A percentile compares a stretch with the other conserved stretches of the same genome.
phyloP scores from a whole-genome alignment of 306 rosid species.

The Elaeagnus macrophylla region DNA sequence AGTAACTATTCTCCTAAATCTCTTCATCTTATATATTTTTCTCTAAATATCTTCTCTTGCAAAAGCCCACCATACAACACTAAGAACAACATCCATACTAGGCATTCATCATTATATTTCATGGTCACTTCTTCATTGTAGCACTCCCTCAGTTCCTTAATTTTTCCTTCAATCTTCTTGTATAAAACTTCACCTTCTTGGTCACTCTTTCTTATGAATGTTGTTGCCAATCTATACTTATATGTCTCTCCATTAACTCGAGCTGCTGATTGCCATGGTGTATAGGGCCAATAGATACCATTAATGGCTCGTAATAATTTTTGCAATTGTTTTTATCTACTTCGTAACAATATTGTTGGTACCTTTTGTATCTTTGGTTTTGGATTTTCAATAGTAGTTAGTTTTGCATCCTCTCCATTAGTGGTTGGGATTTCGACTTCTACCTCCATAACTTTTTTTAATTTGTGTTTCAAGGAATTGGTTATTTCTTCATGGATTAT shows the following conservation, averaged over 20 bases:
- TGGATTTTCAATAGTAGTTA: too few species aligned
- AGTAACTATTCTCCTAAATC: too few species aligned
- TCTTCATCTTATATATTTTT: too few species aligned
- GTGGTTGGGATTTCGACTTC: too few species aligned
- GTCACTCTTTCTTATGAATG: background rate
- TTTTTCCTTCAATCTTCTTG: background rate
- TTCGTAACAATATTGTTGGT: background rate
- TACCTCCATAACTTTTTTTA: too few species aligned
- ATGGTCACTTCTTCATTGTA: constrained; percentile 2
- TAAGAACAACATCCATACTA: constrained; percentile 16
- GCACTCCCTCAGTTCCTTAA: background rate
- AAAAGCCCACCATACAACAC: too few species aligned
- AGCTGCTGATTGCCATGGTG: constrained; percentile 5
- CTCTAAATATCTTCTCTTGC: too few species aligned
- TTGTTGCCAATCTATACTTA: constrained; percentile 1
- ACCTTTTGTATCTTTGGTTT: constrained; percentile 20
- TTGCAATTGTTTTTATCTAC: too few species aligned
- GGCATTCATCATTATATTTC: background rate
- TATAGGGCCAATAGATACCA: constrained; percentile 18
- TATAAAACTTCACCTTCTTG: background rate
- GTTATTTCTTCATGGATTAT: too few species aligned
- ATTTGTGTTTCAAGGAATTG: too few species aligned
- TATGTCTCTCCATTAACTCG: background rate
- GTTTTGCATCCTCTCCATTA: too few species aligned
- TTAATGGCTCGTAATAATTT: constrained; percentile 9